Evolutionary conservation across 2,329 filamentous ascomycete genomes (phyloP).

Genomic region (Fusarium udum): DNA sequence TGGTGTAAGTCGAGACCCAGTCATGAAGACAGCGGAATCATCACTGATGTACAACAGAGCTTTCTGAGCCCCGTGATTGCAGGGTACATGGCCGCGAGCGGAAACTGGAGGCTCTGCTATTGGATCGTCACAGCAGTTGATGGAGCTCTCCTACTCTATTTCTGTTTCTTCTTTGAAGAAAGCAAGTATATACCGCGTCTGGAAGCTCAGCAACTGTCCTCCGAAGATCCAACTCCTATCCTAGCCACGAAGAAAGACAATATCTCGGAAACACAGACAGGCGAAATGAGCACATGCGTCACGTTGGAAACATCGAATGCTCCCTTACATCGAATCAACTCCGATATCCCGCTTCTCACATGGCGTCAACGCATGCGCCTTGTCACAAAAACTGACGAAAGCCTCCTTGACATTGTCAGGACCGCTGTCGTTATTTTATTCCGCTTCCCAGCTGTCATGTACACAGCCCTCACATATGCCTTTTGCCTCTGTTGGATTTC

Average conservation of each 20-base stretch:
- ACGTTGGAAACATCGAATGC: not conserved
- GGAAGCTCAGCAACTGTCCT: not conserved
- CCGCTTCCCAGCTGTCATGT: slow-evolving; percentile 50
- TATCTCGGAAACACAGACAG: not conserved
- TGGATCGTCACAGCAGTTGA: slow-evolving; percentile 30
- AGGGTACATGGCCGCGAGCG: slow-evolving; percentile 36
- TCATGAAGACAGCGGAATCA: accelerated
- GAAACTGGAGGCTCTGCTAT: slow-evolving; percentile 44
- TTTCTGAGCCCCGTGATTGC: slow-evolving; percentile 44
- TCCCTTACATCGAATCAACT: not conserved
- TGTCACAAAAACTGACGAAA: slow-evolving; percentile 28
- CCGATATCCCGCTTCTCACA: slow-evolving; percentile 5
- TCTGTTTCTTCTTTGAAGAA: slow-evolving; percentile 40
- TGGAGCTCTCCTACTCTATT: slow-evolving; percentile 12
- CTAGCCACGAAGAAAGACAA: not conserved
- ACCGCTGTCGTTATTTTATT: slow-evolving; percentile 5
- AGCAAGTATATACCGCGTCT: slow-evolving; percentile 42
- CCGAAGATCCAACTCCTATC: not conserved
- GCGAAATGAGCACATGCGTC: not conserved
- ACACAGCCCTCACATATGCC: slow-evolving; percentile 50
- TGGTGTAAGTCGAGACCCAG: slow-evolving; percentile 20
- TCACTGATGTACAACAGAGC: not conserved
- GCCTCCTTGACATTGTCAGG: slow-evolving; percentile 3
- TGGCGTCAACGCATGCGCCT: slow-evolving; percentile 14
- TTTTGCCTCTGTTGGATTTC: slow-evolving; percentile 49